Conservation (phyloP, 306 rosid genomes). For the Rosa multiflora region DNA sequence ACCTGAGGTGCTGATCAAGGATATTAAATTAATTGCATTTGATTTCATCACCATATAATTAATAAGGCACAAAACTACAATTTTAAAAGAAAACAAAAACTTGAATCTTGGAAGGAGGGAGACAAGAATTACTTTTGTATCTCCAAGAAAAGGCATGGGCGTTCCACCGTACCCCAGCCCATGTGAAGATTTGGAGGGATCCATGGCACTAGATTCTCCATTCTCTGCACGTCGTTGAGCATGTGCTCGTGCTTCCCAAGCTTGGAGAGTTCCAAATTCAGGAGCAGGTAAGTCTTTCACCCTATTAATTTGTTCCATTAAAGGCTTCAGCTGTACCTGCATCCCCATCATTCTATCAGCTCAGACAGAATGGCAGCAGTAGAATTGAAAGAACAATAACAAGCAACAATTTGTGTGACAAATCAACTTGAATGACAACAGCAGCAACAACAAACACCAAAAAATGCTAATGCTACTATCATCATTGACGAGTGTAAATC, state of each 20-base stretch:
- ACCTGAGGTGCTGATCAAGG: background rate
- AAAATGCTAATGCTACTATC: constrained; percentile 9
- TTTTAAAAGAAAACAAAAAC: background rate
- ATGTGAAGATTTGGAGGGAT: constrained; percentile 73
- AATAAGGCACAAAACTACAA: background rate
- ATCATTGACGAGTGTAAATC: background rate
- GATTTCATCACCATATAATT: background rate
- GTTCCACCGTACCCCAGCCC: constrained; percentile 77
- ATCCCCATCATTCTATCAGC: constrained; percentile 21
- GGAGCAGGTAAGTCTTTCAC: constrained; percentile 93
- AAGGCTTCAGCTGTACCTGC: constrained; percentile 91
- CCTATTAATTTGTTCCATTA: constrained; percentile 77
- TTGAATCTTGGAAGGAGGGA: background rate
- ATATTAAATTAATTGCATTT: background rate
- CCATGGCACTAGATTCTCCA: constrained; percentile 57
- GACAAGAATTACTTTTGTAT: constrained; percentile 73
- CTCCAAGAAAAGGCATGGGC: constrained; percentile 87
- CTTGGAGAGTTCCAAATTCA: constrained; percentile 87
- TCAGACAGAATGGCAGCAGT: constrained; percentile 3
- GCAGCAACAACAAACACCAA: constrained; percentile 19
- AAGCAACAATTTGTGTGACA: constrained; percentile 10
- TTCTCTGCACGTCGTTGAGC: constrained; percentile 76
- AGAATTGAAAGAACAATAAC: constrained; percentile 1
- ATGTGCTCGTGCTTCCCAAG: constrained; percentile 96
- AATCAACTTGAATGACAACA: constrained; percentile 5